Conservation (phyloP, 352 stramenopile genomes). For the Globisporangium iwayamae region DNA sequence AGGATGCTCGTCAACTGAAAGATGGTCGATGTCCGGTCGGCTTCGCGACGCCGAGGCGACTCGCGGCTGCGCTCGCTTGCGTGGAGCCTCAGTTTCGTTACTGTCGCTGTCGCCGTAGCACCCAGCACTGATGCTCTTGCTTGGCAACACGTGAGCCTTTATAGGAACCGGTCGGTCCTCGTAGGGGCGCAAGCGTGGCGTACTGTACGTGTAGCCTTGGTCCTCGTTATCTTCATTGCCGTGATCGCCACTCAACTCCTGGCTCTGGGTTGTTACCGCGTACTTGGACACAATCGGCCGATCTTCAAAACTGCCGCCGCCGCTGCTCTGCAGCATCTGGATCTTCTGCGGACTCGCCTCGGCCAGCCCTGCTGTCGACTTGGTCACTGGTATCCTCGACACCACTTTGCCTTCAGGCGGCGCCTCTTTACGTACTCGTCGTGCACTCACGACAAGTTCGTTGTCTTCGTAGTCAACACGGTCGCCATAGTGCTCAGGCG, state of each 20-base stretch:
- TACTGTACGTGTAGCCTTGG: neutral
- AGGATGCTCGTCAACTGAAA: neutral
- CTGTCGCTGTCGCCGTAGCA: conserved; percentile 11
- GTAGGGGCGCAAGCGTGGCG: neutral
- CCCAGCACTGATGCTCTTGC: neutral
- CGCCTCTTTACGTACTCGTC: neutral
- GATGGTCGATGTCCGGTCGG: neutral
- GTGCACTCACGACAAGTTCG: neutral
- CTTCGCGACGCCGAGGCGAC: neutral
- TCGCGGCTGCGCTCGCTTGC: conserved; percentile 5
- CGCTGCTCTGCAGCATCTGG: conserved; percentile 40
- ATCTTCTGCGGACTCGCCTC: conserved; percentile 36
- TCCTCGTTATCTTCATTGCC: neutral
- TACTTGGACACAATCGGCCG: conserved; percentile 36
- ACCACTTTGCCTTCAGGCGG: neutral
- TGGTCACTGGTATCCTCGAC: neutral
- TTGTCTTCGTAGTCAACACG: neutral
- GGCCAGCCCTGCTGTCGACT: neutral
- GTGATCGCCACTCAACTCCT: neutral
- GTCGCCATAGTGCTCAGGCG: neutral
- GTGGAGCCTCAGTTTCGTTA: conserved; percentile 18
- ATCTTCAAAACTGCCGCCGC: conserved; percentile 20
- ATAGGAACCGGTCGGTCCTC: conserved; percentile 47
- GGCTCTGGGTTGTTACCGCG: conserved; percentile 10
- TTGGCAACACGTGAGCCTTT: neutral